phyloP scores from a whole-genome alignment of 495 filamentous ascomycete species.

The Thermothielavioides terrestris region DNA sequence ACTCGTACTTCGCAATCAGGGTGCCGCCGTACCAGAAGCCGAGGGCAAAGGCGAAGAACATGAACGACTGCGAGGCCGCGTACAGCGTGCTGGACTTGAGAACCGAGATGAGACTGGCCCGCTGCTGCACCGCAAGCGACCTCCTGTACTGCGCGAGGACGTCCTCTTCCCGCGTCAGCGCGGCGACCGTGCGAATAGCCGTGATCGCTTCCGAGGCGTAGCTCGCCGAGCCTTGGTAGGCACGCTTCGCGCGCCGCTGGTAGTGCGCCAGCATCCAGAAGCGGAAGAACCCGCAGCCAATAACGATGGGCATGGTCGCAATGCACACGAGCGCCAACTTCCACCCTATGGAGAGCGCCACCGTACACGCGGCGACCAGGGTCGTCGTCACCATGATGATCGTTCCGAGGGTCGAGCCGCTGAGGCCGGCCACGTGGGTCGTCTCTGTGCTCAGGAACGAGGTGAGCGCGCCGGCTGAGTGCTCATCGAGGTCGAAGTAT shows the following conservation, averaged over 20 bases:
- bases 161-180: slow-evolving; percentile 51
- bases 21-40: slow-evolving; percentile 75
- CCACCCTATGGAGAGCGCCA: slow-evolving; percentile 71
- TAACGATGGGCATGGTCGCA: slow-evolving; percentile 67
- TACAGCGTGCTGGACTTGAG: slow-evolving; percentile 48
- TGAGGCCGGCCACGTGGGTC: slow-evolving; percentile 74
- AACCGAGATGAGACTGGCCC: slow-evolving; percentile 25
- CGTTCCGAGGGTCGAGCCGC: slow-evolving; percentile 71
- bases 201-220: slow-evolving; percentile 85
- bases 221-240: slow-evolving; percentile 65
- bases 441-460: slow-evolving; percentile 81
- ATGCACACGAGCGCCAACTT: slow-evolving; percentile 84
- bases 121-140: slow-evolving; percentile 22
- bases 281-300: slow-evolving; percentile 79
- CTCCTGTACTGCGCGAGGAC: slow-evolving; percentile 59
- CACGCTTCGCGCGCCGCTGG: slow-evolving; percentile 60
- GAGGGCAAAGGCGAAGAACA: slow-evolving; percentile 77
- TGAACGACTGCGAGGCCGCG: slow-evolving; percentile 67
- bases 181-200: slow-evolving; percentile 83
- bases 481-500: slow-evolving; percentile 78
- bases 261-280: slow-evolving; percentile 65
- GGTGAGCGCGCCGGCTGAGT: slow-evolving; percentile 74
- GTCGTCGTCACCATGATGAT: slow-evolving; percentile 69
- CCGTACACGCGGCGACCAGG: slow-evolving; percentile 55
- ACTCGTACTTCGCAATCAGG: slow-evolving; percentile 62